Base-by-base conservation (phyloP, 2,329 filamentous ascomycete species). In the Fusarium xylarioides region DNA sequence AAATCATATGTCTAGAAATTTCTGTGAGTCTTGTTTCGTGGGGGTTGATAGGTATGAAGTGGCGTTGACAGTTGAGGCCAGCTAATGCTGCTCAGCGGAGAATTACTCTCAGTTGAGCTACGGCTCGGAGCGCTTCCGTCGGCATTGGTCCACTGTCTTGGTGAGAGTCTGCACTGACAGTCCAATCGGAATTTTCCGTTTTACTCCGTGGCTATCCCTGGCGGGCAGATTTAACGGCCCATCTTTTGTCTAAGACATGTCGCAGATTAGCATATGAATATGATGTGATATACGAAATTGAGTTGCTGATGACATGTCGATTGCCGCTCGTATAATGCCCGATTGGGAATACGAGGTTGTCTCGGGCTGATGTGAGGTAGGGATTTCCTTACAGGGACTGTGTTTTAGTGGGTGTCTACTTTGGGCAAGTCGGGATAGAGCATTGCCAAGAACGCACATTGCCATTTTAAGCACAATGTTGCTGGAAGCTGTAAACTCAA, bases 401-500 rank as follows among this genome's bases (percentile, higher is more conserved):
- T 16, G 11, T 0, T 50, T 12, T 2, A 23, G 1, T 23, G 4
- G 1, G 19, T 19, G 8, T 23, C 11, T 10, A 0, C 2, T 52
- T 52, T 26, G 15, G 28, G 28, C 7, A 12, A n/a, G 21, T 15
- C 7, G 21, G 9, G 19, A 21, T 7, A 3, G 6, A 3, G 4
- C 1, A 4, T 4, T 16, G 4, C 0, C 9, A 7, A 2, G 4
- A 4, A 0, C 21, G 16, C n/a, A 21, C 14, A 42, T 3, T 4
- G 0, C 0, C 0, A 23, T n/a, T 40, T 0, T 4, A 15, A 1
- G 5, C 12, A 3, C 12, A 15, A 5, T 9, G 38, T n/a, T 5
- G 7, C 2, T 15, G 0, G 7, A 5, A n/a, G 14, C 21, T 9
- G 12, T 15, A 40, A 15, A 4, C 0, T 15, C 14, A 7, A n/a